phyloP scores from a whole-genome alignment of 192 early-diverging fungal species.

The Coemansia sp. region DNA sequence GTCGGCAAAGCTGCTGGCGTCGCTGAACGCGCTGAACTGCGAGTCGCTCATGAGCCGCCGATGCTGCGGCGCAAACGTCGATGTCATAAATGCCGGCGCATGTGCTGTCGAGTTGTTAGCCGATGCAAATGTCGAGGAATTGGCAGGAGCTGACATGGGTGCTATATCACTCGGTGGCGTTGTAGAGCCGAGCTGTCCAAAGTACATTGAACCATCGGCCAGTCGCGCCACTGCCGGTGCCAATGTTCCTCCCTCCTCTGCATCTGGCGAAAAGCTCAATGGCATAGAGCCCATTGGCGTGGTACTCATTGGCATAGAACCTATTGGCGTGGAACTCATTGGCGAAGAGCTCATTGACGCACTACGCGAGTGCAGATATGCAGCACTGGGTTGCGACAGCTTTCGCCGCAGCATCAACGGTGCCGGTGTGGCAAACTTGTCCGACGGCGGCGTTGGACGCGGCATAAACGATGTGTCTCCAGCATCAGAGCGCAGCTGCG shows the following conservation, averaged over 20 bases:
- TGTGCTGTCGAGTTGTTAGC: not conserved
- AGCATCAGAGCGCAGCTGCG: slow-evolving; percentile 19
- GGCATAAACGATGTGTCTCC: slow-evolving; percentile 30
- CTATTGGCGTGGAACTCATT: not conserved
- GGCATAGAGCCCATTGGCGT: too few relatives aligned
- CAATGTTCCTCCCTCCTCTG: not conserved
- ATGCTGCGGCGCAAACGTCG: slow-evolving; percentile 12
- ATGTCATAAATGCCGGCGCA: not conserved
- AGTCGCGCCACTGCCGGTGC: slow-evolving; percentile 1
- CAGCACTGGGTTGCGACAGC: slow-evolving; percentile 45
- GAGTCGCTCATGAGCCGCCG: slow-evolving; percentile 43
- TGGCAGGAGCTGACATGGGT: not conserved
- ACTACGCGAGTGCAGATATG: slow-evolving; percentile 48
- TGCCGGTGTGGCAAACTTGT: not conserved
- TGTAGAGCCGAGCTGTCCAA: slow-evolving; percentile 7
- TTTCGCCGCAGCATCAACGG: slow-evolving; percentile 23
- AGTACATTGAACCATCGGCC: slow-evolving; percentile 13
- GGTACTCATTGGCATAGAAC: too few relatives aligned
- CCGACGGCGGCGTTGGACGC: slow-evolving; percentile 18
- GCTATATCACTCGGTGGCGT: not conserved
- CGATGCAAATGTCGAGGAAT: not conserved
- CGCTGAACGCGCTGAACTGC: slow-evolving; percentile 37
- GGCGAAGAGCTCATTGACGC: slow-evolving; percentile 22
- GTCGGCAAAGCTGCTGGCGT: slow-evolving; percentile 44
- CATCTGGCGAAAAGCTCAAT: too few relatives aligned